Evolutionary conservation across 352 stramenopile genomes (phyloP).

Genomic region (Hyaloperonospora arabidopsidis): DNA sequence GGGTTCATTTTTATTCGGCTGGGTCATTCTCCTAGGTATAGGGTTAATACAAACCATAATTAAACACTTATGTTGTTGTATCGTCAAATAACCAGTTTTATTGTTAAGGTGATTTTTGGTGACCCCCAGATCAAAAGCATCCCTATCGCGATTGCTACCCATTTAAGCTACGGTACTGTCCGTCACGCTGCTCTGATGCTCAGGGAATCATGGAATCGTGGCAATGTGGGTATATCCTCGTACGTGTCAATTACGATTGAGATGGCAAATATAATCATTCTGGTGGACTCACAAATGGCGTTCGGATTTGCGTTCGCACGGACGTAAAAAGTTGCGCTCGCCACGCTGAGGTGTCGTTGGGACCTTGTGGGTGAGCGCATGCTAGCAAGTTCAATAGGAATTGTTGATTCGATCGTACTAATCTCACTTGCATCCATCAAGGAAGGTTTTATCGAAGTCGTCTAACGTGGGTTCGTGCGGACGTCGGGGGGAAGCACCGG

Average conservation of each 20-base stretch:
- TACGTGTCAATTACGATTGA: slow-evolving; percentile 72
- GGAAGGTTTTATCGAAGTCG: slow-evolving; percentile 6
- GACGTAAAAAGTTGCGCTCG: slow-evolving; percentile 13
- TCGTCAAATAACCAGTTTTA: too few species aligned
- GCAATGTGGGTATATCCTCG: slow-evolving; percentile 17
- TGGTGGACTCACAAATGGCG: slow-evolving; percentile 34
- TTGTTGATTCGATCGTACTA: slow-evolving; percentile 17
- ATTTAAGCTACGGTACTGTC: not conserved
- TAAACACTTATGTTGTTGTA: too few species aligned
- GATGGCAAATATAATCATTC: slow-evolving; percentile 49
- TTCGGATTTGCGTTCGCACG: slow-evolving; percentile 18
- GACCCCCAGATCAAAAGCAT: too few species aligned
- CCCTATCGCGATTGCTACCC: too few species aligned
- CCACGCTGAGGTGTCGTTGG: slow-evolving; percentile 9
- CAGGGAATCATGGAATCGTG: slow-evolving; percentile 15
- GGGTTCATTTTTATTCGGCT: too few species aligned
- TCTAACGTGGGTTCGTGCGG: slow-evolving; percentile 18
- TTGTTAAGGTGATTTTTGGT: too few species aligned
- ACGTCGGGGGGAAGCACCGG: slow-evolving; percentile 13
- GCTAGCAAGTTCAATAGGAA: slow-evolving; percentile 18
- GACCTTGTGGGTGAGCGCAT: slow-evolving; percentile 7
- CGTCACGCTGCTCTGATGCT: slow-evolving; percentile 9
- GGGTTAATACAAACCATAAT: too few species aligned
- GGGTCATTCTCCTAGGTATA: too few species aligned
- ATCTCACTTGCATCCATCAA: slow-evolving; percentile 34